Evolutionary conservation across 805 yeast genomes (phyloP).

Genomic region (Scheffersomyces amazonensis): DNA sequence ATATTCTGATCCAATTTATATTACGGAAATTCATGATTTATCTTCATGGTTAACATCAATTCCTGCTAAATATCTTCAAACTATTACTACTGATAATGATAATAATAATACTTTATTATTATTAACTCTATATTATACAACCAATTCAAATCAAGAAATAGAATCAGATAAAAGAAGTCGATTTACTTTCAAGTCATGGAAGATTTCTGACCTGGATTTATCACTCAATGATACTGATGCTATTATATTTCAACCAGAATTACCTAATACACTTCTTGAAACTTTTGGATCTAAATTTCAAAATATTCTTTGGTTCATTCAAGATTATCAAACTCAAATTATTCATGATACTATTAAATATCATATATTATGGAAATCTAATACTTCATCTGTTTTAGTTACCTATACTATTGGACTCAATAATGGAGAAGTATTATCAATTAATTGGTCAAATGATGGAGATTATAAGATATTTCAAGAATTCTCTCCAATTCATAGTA

Average conservation of each 20-base stretch:
- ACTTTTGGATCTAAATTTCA: conserved; percentile 6
- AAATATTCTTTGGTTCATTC: conserved; percentile 45
- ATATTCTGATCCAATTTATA: conserved; percentile 9
- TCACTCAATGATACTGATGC: conserved; percentile 3
- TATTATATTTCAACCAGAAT: conserved; percentile 14
- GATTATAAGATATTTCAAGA: conserved; percentile 11
- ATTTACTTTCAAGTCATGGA: conserved; percentile 22
- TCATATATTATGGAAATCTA: conserved; percentile 60
- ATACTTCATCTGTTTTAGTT: conserved; percentile 49
- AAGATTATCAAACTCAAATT: conserved; percentile 26
- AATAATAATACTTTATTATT: conserved; percentile 6
- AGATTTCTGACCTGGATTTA: too few species aligned
- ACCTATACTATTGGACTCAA: conserved; percentile 12
- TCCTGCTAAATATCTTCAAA: conserved; percentile 29
- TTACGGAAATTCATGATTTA: conserved; percentile 8
- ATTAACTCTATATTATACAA: conserved; percentile 14
- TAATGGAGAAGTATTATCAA: conserved; percentile 11
- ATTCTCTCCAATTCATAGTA: conserved; percentile 20
- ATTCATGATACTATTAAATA: conserved; percentile 14
- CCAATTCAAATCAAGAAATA: conserved; percentile 10
- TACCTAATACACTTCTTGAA: conserved; percentile 5
- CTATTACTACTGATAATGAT: conserved; percentile 7
- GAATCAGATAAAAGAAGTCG: conserved; percentile 11
- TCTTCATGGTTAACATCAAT: conserved; percentile 23
- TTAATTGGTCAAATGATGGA: conserved; percentile 14